Base-by-base conservation (phyloP, 495 filamentous ascomycete genomes). In the Xylaria intraflava region DNA sequence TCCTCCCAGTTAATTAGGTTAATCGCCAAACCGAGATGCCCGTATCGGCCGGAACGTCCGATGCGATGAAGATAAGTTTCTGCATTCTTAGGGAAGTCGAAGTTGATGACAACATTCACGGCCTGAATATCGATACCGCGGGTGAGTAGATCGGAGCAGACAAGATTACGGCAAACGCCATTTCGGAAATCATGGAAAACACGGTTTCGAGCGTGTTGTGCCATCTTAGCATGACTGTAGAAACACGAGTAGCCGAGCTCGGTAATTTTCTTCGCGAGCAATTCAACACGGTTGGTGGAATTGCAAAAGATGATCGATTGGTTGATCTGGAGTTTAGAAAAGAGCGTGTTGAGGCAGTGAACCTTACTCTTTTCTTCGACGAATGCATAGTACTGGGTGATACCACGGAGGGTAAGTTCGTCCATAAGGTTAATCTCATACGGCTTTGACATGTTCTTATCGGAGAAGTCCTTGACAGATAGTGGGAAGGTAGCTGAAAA, bases 301-400 rank as follows among this genome's bases (percentile, higher is more conserved):
- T 99, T 99, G 78, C 93, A 99, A 75, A 99, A 99, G 64, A 99
- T 99, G 74, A 99, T 99, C 45, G 94, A 97, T 76, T 99, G 93
- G 69, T 99, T 99, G 72, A 99, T 99, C 71, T 97, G 93, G 11
- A 99, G 83, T 72, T 96, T 96, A 48, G 88, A 94, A 78, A 99
- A 99, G 36, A 99, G 83, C 1, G 93, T 99, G 73, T 99, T 99
- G 35, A 99, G 75, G 68, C 93, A 99, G 73, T 97, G 94, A 8
- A 99, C 94, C 72, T 99, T 99, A 68, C 96, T 90, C 73, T 95
- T 96, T 73, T 99, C 93, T 69, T 97, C 93, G 45, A 99, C 93
- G 58, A 96, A 99, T 16, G 93, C 93, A 64, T 99, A 99, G 71
- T 96, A 99, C 62, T 99, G 93, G 0, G 93, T 99, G 56, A 99